Base-by-base conservation (phyloP, 257 asterid genomes). In the Nicotiana tabacum region DNA sequence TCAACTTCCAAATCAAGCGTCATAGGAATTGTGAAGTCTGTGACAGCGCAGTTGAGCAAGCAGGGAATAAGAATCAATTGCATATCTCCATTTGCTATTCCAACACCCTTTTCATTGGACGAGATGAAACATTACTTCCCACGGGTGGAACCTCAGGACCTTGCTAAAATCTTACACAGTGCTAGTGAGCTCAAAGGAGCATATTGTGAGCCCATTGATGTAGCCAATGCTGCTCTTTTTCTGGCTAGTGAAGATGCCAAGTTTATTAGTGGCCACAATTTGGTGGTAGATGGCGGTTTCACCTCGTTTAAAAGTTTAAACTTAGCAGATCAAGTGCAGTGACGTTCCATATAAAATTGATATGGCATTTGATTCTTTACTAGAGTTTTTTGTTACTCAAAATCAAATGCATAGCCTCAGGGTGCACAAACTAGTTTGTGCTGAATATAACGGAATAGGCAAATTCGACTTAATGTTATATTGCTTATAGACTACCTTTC, bases 71-170 rank as follows among this genome's bases (percentile, higher is more conserved):
- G 99, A 83, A 68, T 93, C 8, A 95, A 95, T 55, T 92, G 96
- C 64, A 82, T 96, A 66, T 96, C 99, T 0, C 98, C 99, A 9
- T 90, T 90, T 88, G 98, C 96, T 0, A 88, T 96, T 67, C 97
- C 98, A 33, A 96, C 99, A 2, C 81, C 90, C 8, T 91, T 96
- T 32, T 92, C 82, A 69, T 69, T 91, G 60, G 92, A 88, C 11
- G 98, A 94, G 37, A 33, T 94, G 90, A 86, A 51, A 82, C 77
- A 57, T 56, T 87, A 86, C 82, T 90, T 86, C 68, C 94, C 94
- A 0, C 93, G 84, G 29, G 80, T 85, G 5, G 93, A 89, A 2
- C 82, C 65, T 17, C 56, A 53, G 82, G 80, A 70, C 66, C 88
- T 95, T 55, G 90, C 61, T 89, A 82, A 83, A 77, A 90, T 92